A percentile compares a stretch with the other conserved stretches of the same genome.
Conservation (phyloP, 306 rosid species). For the Dalbergia cultrata region DNA sequence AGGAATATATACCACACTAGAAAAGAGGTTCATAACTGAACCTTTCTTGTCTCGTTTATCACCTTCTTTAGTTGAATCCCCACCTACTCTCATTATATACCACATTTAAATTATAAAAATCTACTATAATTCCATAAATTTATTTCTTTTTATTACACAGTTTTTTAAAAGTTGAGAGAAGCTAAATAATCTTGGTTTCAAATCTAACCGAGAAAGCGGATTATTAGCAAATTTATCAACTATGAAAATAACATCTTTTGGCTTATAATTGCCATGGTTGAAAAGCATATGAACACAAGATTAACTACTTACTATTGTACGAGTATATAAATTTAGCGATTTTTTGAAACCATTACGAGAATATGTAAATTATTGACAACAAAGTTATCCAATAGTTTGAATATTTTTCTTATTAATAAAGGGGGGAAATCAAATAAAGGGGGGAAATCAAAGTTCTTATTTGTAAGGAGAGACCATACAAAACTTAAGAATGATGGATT, state of each 20-base stretch:
- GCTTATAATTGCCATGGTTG: background rate
- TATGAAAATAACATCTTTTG: too few species aligned
- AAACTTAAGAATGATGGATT: too few species aligned
- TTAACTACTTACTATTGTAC: background rate
- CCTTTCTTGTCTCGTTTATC: background rate
- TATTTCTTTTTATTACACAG: background rate
- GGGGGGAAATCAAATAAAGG: background rate
- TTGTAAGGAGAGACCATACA: too few species aligned
- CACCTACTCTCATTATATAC: background rate
- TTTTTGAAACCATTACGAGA: background rate
- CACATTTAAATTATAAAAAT: slow-evolving; percentile 1
- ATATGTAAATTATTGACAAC: background rate
- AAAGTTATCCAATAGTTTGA: background rate
- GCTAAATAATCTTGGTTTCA: background rate
- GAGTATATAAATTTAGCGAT: background rate
- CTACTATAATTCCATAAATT: too few species aligned
- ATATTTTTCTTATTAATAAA: background rate
- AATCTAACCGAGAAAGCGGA: background rate
- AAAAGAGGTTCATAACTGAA: background rate
- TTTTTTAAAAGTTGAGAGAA: background rate
- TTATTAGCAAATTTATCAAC: background rate
- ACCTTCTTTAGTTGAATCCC: background rate
- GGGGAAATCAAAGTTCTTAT: too few species aligned
- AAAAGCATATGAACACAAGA: background rate
- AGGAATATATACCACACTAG: background rate